Evolutionary conservation across 108 stramenopile species (phyloP).

Genomic region (Fragilariopsis cylindrus): DNA sequence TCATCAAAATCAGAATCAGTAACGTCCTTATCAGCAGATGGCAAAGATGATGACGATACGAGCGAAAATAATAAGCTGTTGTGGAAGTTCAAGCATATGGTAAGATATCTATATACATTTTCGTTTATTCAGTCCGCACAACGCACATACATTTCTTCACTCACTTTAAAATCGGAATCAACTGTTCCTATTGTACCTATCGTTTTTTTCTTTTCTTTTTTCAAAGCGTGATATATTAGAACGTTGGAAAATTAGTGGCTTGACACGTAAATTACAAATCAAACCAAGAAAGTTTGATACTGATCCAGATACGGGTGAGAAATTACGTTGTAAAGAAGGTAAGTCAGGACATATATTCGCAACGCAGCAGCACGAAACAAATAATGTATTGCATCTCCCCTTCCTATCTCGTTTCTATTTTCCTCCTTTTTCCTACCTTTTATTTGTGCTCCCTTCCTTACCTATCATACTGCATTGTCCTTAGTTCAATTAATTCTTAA

Average conservation of each 20-base stretch:
- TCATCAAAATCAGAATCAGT: constrained; percentile 15
- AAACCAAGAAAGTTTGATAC: constrained; percentile 88
- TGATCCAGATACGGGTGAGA: constrained; percentile 43
- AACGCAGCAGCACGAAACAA: too few species aligned
- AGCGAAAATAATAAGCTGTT: constrained; percentile 43
- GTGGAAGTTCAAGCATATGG: constrained; percentile 76
- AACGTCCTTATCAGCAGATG: too few species aligned
- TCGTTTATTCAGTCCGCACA: too few species aligned
- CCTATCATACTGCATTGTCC: constrained; percentile 15
- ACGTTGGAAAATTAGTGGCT: constrained; percentile 90
- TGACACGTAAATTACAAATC: constrained; percentile 97
- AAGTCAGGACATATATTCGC: too few species aligned
- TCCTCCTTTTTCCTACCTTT: not conserved
- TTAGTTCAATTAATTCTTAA: constrained; percentile 88
- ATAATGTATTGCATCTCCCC: not conserved
- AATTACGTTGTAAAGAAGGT: constrained; percentile 38
- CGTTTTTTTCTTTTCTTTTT: too few species aligned
- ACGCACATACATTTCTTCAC: too few species aligned
- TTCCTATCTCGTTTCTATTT: not conserved
- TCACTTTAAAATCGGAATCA: too few species aligned
- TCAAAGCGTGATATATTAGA: constrained; percentile 74
- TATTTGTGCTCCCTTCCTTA: too few species aligned
- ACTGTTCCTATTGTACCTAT: too few species aligned
- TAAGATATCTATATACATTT: too few species aligned
- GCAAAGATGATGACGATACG: not conserved